Percentiles rank a stretch among this genome's conserved stretches.
These are phyloP conservation scores for Aspergillus carbonarius DNA, from an alignment of 2,329 filamentous ascomycete genomes.

Conservation along the genomic window DNA sequence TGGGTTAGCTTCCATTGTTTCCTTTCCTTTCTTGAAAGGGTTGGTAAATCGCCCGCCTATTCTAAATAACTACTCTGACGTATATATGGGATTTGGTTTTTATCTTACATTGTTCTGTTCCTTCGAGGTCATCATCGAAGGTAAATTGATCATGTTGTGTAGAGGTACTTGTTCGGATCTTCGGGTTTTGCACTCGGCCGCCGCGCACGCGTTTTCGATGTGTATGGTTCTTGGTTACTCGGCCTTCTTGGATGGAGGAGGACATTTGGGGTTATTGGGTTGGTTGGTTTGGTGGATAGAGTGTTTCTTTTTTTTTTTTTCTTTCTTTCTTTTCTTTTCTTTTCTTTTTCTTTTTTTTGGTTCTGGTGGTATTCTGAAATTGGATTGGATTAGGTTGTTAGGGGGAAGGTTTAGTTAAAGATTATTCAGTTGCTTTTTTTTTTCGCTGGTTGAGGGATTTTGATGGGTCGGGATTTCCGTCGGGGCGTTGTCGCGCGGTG, in stretches of 20 bases:
- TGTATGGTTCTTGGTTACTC: conserved; percentile 23
- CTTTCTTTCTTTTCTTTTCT: neutral
- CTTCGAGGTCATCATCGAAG: neutral
- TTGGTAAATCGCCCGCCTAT: too few relatives aligned
- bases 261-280: conserved; percentile 13
- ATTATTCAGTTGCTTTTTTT: too few relatives aligned
- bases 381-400: neutral
- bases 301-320: neutral
- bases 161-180: too few relatives aligned
- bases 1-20: too few relatives aligned
- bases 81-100: neutral
- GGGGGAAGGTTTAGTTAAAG: too few relatives aligned
- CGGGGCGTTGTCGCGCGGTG: neutral
- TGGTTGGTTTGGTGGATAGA: neutral
- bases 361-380: neutral
- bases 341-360: neutral
- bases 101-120: neutral
- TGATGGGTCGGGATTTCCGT: neutral
- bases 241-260: conserved; percentile 21
- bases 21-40: too few relatives aligned
- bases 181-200: neutral
- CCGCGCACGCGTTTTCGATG: neutral
- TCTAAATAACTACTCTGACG: too few relatives aligned
- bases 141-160: neutral
- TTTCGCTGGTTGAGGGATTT: neutral